phyloP scores from a whole-genome alignment of 2,329 filamentous ascomycete species.

The Botryotinia globosa region DNA sequence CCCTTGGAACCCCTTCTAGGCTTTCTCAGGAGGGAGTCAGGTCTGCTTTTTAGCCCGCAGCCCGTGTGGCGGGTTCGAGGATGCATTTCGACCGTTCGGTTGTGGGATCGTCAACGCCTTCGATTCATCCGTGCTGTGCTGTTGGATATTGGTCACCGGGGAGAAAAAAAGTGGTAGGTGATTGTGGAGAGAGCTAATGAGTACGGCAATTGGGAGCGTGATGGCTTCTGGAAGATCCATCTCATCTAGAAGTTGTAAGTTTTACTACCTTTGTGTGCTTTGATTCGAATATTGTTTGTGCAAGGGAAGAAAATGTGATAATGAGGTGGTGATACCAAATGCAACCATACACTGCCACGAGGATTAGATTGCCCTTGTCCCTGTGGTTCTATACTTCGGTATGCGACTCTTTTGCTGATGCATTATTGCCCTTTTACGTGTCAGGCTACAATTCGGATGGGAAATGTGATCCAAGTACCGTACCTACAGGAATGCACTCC shows the following conservation, averaged over 20 bases:
- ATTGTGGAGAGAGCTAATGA: conserved; percentile 1
- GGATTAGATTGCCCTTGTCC: neutral
- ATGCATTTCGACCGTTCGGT: neutral
- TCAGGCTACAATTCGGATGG: conserved; percentile 22
- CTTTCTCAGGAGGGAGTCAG: neutral
- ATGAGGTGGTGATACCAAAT: neutral
- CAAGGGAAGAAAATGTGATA: neutral
- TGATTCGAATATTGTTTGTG: neutral
- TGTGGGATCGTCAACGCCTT: neutral
- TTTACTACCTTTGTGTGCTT: neutral
- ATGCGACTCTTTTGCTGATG: neutral
- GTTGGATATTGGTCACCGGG: neutral
- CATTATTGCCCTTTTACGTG: conserved; percentile 18
- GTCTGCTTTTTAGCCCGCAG: neutral
- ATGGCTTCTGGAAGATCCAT: neutral
- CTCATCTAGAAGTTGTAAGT: neutral
- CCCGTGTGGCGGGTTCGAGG: neutral
- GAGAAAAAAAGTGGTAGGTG: neutral
- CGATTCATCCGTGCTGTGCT: conserved; percentile 5
- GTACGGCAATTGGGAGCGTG: neutral
- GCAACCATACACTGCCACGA: conserved; percentile 12
- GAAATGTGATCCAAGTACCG: neutral
- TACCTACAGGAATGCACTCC: conserved; percentile 15
- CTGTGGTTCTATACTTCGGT: neutral
- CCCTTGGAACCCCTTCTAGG: neutral